These are phyloP conservation scores for Peniophora sp. DNA, from an alignment of 1,284 basidiomycete genomes.

Conservation along the genomic window DNA sequence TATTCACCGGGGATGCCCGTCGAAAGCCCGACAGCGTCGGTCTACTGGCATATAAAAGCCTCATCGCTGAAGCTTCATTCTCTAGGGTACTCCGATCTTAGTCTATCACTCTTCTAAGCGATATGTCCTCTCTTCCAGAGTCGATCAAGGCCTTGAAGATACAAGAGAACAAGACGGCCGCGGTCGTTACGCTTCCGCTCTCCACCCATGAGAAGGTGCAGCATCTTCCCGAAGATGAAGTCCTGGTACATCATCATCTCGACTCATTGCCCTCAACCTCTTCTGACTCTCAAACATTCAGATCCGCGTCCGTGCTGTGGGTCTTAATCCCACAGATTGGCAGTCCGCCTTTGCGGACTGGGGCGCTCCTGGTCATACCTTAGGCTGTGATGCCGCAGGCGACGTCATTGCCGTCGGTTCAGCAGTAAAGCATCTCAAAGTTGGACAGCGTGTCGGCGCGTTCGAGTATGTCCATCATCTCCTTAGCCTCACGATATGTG, in stretches of 20 bases:
- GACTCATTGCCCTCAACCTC: neutral
- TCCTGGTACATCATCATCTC: neutral
- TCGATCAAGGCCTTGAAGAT: neutral
- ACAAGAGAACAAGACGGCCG: neutral
- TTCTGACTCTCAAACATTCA: neutral
- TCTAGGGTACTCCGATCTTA: no score
- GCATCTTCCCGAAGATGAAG: neutral
- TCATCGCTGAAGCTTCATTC: no score
- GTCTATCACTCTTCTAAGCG: no score
- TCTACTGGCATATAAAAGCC: no score
- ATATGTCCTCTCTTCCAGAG: neutral
- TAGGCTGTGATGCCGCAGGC: conserved; percentile 38
- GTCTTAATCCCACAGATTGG: conserved; percentile 5
- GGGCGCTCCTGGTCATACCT: conserved; percentile 4
- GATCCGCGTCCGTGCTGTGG: conserved; percentile 1
- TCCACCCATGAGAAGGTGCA: neutral
- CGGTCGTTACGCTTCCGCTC: neutral
- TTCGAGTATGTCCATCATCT: conserved; percentile 17
- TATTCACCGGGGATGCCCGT: no score
- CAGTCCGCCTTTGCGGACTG: neutral
- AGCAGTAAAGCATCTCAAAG: conserved; percentile 17
- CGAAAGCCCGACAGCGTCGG: no score
- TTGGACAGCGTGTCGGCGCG: conserved; percentile 34
- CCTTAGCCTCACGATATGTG: neutral
- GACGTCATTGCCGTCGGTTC: conserved; percentile 25